Percentiles rank a stretch among this genome's conserved stretches.
Evolutionary conservation across 148 eudicot genomes (phyloP).

Genomic region (Rhododendron williamsianum): DNA sequence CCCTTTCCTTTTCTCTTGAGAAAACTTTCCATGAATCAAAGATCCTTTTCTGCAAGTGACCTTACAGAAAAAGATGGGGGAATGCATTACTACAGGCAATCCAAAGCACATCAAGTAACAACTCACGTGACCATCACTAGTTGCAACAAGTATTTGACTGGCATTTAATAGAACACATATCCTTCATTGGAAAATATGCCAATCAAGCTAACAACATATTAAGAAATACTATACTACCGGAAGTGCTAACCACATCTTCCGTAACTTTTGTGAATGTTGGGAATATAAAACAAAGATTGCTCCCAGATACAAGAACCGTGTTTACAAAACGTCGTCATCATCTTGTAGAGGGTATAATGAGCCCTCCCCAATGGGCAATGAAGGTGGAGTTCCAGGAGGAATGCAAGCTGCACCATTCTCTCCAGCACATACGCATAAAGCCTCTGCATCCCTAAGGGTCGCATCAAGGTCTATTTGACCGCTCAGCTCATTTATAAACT

Average conservation of each 20-base stretch:
- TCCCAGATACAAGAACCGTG: background rate
- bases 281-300: background rate
- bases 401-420: conserved; percentile 91
- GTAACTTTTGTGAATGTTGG: background rate
- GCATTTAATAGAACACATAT: background rate
- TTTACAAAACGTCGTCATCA: conserved; percentile 55
- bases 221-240: background rate
- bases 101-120: background rate
- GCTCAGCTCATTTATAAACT: conserved; percentile 84
- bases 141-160: background rate
- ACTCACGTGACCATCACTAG: background rate
- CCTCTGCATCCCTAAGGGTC: conserved; percentile 73
- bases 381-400: conserved; percentile 97
- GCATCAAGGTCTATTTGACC: conserved; percentile 77
- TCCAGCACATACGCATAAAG: conserved; percentile 82
- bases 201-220: background rate
- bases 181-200: conserved; percentile 7
- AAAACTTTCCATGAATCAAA: background rate
- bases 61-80: background rate
- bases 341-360: conserved; percentile 58
- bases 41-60: background rate
- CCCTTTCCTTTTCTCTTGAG: background rate
- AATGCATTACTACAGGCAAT: background rate
- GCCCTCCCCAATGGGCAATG: conserved; percentile 56
- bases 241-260: background rate